Evolutionary conservation across 1,284 basidiomycete species (phyloP), one percentile per base, ranked within the genome.

Genomic region (Irpex rosettiformis): DNA sequence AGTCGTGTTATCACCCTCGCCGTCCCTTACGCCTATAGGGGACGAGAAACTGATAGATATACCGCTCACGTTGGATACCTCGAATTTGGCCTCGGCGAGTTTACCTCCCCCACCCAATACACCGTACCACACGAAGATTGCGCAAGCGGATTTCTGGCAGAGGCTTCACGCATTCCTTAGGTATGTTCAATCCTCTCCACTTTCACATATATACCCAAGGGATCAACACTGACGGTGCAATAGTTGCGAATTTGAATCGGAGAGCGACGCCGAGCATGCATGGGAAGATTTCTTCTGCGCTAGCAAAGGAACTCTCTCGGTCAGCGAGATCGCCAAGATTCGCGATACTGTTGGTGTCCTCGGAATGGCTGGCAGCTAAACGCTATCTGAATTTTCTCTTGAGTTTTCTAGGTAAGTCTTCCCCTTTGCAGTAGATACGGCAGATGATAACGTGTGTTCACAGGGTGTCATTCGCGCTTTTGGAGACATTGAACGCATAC

Each of bases 201-300:
- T 21, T 13, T 52, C 13, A 27, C 48, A n/a, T 6, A 2, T 37
- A 28, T 33, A 45, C 7, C 16, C 22, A 28, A 18, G 24, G 43
- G 27, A 6, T 54, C 57, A 45, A 30, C 6, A 18, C n/a, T 37
- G 16, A 37, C 16, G 30, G 30, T 37, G 29, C 55, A 28, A 30
- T 54, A 90, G 87, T 62, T 68, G 75, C 11, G 79, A 88, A 67
- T 89, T 90, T 64, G 56, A 71, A 11, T 77, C 73, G 25, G 76
- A 79, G 22, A 69, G 72, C 33, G 89, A 92, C 65, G 81, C 81
- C 0, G 73, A 79, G 16, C 67, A 70, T 18, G 89, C 86, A 5
- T 92, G 89, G 67, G 90, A 93, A 70, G 82, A 88, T 61, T 93
- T 89, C 72, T 78, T 93, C 59, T 77, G 83, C 49, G 88, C 84